A percentile compares a stretch with the other conserved stretches of the same genome.
phyloP scores from a whole-genome alignment of 192 early-diverging fungal species.

The Coemansia sp. region DNA sequence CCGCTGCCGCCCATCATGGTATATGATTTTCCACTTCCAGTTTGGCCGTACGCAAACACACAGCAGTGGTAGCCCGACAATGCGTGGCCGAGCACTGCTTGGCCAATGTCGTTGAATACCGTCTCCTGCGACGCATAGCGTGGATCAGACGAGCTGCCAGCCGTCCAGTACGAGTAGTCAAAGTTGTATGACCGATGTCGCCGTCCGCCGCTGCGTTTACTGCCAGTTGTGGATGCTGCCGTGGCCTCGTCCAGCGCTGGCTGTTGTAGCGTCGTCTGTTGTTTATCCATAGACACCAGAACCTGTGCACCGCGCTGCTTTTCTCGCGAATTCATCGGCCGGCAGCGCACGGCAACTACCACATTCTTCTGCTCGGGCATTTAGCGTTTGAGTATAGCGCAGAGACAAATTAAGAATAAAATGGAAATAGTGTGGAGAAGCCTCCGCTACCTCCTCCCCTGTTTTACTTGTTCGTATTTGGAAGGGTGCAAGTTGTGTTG shows the following conservation, averaged over 20 bases:
- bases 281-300: constrained; percentile 70
- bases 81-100: constrained; percentile 78
- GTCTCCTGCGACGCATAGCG: constrained; percentile 70
- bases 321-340: constrained; percentile 75
- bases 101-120: constrained; percentile 76
- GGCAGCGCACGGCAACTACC: constrained; percentile 74
- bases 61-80: constrained; percentile 91
- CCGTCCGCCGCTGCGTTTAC: constrained; percentile 18
- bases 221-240: not conserved
- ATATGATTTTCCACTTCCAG: constrained; percentile 59
- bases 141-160: constrained; percentile 57
- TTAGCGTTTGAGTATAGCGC: not conserved
- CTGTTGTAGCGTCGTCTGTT: constrained; percentile 71
- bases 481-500: not conserved
- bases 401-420: not conserved
- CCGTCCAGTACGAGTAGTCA: constrained; percentile 90
- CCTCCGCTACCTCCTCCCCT: not conserved
- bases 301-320: constrained; percentile 60
- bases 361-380: constrained; percentile 47
- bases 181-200: constrained; percentile 68
- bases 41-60: constrained; percentile 82
- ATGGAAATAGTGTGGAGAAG: constrained; percentile 2
- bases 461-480: not conserved
- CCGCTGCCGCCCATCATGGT: constrained; percentile 63
- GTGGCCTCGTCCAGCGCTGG: constrained; percentile 51